phyloP scores from a whole-genome alignment of 1,139 yeast genomes.

The Sugiyamaella novakii region DNA sequence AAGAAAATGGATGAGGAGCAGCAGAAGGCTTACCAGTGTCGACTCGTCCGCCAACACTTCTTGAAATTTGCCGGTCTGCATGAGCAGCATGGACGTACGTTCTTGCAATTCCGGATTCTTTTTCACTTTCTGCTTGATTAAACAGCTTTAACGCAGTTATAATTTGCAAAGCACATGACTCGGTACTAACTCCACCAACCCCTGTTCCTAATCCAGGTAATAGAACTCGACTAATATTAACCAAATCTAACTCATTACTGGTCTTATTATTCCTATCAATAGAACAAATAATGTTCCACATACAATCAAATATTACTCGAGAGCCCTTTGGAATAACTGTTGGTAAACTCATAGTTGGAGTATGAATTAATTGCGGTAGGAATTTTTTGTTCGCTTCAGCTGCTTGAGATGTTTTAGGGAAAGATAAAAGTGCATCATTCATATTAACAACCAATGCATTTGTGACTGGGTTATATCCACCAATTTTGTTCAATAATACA shows the following conservation, averaged over 20 bases:
- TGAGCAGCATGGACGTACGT: conserved; percentile 14
- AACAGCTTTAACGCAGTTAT: conserved; percentile 24
- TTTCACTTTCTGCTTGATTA: conserved; percentile 3
- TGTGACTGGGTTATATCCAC: conserved; percentile 44
- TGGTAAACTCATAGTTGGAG: conserved; percentile 56
- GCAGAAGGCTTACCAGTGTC: not conserved
- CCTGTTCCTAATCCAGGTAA: conserved; percentile 58
- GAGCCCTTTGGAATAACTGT: conserved; percentile 24
- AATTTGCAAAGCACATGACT: conserved; percentile 44
- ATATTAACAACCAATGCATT: conserved; percentile 38
- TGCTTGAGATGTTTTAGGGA: conserved; percentile 8
- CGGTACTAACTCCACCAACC: conserved; percentile 48
- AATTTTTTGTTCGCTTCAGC: not conserved
- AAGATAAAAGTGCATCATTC: conserved; percentile 14
- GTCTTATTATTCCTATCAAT: conserved; percentile 33
- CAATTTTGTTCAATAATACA: conserved; percentile 25
- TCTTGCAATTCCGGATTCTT: not conserved
- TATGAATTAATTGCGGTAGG: conserved; percentile 44
- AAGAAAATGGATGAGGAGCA: not conserved
- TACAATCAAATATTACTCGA: conserved; percentile 48
- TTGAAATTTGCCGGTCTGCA: conserved; percentile 9
- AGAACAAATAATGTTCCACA: conserved; percentile 48
- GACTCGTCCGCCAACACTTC: conserved; percentile 1
- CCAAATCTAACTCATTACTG: not conserved
- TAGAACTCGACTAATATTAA: conserved; percentile 37